phyloP scores from a whole-genome alignment of 805 yeast species.

The Trichomonascus vanleenenianus region DNA sequence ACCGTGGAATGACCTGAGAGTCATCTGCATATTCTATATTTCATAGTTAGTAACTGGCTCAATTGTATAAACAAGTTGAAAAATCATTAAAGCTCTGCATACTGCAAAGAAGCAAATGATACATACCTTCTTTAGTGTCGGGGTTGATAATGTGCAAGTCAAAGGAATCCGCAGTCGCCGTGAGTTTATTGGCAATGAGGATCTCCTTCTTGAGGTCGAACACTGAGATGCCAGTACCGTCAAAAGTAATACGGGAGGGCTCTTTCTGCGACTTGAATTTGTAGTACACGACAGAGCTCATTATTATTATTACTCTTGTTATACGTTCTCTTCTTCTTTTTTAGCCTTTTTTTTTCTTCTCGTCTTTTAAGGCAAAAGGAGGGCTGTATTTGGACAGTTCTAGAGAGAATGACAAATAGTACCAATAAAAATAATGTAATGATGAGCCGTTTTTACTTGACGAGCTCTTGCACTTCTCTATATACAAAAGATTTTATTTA shows the following conservation, averaged over 20 bases:
- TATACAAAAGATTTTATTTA: no score
- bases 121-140: constrained; percentile 45
- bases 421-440: no score
- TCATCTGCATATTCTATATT: constrained; percentile 70
- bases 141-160: constrained; percentile 66
- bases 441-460: no score
- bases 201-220: constrained; percentile 92
- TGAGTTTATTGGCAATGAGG: constrained; percentile 68
- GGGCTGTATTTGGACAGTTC: no score
- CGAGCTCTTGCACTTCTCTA: no score
- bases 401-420: no score
- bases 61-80: not conserved
- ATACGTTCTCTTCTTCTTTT: no score
- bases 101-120: no score
- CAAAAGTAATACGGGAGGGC: constrained; percentile 74
- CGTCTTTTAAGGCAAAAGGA: no score
- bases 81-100: not conserved
- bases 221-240: constrained; percentile 94
- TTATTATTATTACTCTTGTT: constrained; percentile 24
- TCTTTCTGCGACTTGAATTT: constrained; percentile 77
- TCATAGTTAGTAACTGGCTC: constrained; percentile 1
- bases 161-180: constrained; percentile 70
- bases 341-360: no score
- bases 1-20: constrained; percentile 82
- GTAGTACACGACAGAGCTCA: constrained; percentile 88